phyloP scores from a whole-genome alignment of 768 basidiomycete genomes.

The Phlebiopsis flavidoalba region DNA sequence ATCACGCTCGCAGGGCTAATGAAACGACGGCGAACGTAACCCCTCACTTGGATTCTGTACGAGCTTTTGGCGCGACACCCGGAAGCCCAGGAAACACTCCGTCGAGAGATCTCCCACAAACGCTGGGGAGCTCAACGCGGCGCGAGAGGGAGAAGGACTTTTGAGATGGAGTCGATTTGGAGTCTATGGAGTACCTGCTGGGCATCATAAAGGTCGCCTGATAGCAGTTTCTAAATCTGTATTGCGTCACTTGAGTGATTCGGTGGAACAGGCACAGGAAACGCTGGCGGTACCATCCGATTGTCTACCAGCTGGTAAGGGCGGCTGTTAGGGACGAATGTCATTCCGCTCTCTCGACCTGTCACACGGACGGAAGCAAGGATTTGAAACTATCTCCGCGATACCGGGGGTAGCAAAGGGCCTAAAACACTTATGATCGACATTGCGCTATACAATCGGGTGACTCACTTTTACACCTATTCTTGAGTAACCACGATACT shows the following conservation, averaged over 20 bases:
- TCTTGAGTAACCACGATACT: not conserved
- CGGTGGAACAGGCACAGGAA: too few species aligned
- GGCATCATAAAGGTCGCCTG: constrained; percentile 29
- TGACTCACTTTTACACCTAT: constrained; percentile 2
- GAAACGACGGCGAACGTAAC: constrained; percentile 28
- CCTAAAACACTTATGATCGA: constrained; percentile 18
- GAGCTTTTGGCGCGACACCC: constrained; percentile 24
- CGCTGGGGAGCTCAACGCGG: constrained; percentile 16
- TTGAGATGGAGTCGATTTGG: constrained; percentile 26
- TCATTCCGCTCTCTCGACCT: constrained; percentile 29
- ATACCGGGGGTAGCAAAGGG: constrained; percentile 26
- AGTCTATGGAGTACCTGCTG: constrained; percentile 26
- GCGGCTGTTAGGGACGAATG: constrained; percentile 25
- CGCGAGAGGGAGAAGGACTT: constrained; percentile 25
- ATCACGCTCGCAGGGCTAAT: constrained; percentile 18
- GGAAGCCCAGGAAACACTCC: constrained; percentile 20
- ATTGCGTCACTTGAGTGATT: not conserved
- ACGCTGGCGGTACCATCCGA: constrained; percentile 28
- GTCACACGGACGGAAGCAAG: constrained; percentile 22
- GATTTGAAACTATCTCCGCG: constrained; percentile 18
- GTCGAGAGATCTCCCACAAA: constrained; percentile 23
- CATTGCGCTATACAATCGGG: constrained; percentile 29
- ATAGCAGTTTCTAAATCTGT: not conserved
- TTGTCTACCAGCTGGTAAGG: constrained; percentile 23
- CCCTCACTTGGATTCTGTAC: constrained; percentile 26